A percentile compares a stretch with the other conserved stretches of the same genome.
Conservation (phyloP, 1,139 yeast genomes). For the Saccharomycopsis hybrid region DNA sequence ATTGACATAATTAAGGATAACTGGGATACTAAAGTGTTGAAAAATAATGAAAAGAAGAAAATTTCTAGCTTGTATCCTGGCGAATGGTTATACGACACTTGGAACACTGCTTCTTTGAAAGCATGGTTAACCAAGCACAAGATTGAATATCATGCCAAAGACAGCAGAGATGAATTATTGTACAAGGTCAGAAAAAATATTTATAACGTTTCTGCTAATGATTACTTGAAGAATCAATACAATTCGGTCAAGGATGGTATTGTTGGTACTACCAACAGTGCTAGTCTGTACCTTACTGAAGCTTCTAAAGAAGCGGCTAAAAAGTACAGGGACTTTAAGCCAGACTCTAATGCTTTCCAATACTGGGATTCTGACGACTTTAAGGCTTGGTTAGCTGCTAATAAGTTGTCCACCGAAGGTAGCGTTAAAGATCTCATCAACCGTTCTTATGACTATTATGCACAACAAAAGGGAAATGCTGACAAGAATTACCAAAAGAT, state of each 20-base stretch:
- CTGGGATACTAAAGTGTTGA: slow-evolving; percentile 34
- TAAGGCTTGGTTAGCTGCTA: slow-evolving; percentile 26
- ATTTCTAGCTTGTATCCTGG: slow-evolving; percentile 46
- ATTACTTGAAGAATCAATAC: background rate
- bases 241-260: slow-evolving; percentile 40
- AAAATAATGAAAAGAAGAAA: slow-evolving; percentile 30
- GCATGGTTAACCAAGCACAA: slow-evolving; percentile 43
- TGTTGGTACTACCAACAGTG: background rate
- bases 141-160: slow-evolving; percentile 36
- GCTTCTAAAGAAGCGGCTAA: slow-evolving; percentile 9
- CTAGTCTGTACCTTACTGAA: slow-evolving; percentile 1
- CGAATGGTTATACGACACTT: slow-evolving; percentile 41
- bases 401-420: slow-evolving; percentile 28
- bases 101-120: slow-evolving; percentile 40
- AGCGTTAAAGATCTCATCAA: slow-evolving; percentile 27
- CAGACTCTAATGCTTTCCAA: slow-evolving; percentile 1
- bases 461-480: background rate
- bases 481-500: background rate
- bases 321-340: background rate
- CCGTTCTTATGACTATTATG: slow-evolving; percentile 13
- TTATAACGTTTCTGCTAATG: slow-evolving; percentile 20
- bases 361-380: slow-evolving; percentile 23
- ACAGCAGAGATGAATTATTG: slow-evolving; percentile 38
- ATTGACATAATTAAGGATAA: slow-evolving; percentile 27
- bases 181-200: slow-evolving; percentile 37